A percentile compares a stretch with the other conserved stretches of the same genome.
phyloP scores from a whole-genome alignment of 768 basidiomycete genomes.

The Kwoniella mangroviensis region DNA sequence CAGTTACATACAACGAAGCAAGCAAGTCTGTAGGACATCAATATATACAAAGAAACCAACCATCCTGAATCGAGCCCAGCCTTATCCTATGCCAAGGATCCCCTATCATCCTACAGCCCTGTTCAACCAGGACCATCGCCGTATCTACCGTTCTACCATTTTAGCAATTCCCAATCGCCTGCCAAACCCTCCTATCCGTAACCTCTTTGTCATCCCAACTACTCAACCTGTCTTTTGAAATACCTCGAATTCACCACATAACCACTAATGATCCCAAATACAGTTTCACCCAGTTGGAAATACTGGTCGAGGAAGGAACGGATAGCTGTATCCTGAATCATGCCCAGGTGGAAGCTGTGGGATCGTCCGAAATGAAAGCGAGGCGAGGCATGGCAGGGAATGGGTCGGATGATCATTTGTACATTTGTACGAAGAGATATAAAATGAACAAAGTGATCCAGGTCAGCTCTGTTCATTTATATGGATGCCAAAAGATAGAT shows the following conservation, averaged over 20 bases:
- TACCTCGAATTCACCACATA: constrained; percentile 49
- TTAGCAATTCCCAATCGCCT: neutral
- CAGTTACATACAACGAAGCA: too few relatives aligned
- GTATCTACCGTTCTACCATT: neutral
- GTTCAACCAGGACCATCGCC: too few relatives aligned
- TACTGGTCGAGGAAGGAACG: constrained; percentile 45
- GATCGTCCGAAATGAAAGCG: neutral
- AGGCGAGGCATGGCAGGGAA: neutral
- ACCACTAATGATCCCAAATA: constrained; percentile 41
- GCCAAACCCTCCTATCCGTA: too few relatives aligned
- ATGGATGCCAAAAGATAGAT: too few relatives aligned
- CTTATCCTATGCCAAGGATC: too few relatives aligned
- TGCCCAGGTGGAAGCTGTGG: constrained; percentile 32
- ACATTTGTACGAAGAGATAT: too few relatives aligned
- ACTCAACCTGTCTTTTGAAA: constrained; percentile 34
- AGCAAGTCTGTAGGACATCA: too few relatives aligned
- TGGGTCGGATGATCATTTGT: neutral
- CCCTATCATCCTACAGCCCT: too few relatives aligned
- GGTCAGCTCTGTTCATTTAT: too few relatives aligned
- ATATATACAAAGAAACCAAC: too few relatives aligned
- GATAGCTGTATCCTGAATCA: constrained; percentile 41
- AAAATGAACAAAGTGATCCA: too few relatives aligned
- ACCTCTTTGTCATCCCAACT: neutral
- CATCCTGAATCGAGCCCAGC: too few relatives aligned
- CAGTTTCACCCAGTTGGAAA: constrained; percentile 46